A percentile compares a stretch with the other conserved stretches of the same genome.
Evolutionary conservation across 164 flowering plant species (phyloP).

Genomic region (Vitis rotundifolia): DNA sequence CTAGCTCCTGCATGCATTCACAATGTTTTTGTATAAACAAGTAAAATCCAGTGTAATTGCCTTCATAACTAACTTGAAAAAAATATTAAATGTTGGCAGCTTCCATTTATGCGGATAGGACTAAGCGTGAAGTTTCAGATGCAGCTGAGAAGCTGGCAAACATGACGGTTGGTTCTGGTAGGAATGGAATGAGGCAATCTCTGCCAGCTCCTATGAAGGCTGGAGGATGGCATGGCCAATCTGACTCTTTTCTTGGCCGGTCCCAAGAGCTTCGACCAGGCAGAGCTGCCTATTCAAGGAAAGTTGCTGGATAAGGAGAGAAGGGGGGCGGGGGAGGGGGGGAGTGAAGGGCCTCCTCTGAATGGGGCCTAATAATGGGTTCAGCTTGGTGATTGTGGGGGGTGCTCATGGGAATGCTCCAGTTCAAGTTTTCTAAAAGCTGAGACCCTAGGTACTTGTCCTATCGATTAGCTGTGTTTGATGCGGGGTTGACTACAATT

Average conservation of each 20-base stretch:
- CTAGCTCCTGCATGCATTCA: no score
- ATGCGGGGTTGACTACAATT: no score
- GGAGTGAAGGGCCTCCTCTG: no score
- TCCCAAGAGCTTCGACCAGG: slow-evolving; percentile 49
- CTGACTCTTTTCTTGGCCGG: slow-evolving; percentile 43
- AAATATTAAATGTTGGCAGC: slow-evolving; percentile 25
- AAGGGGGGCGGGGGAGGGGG: no score
- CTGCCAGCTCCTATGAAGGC: slow-evolving; percentile 64
- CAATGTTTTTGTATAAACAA: background rate
- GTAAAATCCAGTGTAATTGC: background rate
- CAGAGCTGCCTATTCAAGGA: slow-evolving; percentile 39
- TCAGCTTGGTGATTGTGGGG: no score
- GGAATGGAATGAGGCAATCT: slow-evolving; percentile 29
- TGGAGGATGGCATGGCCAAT: slow-evolving; percentile 60
- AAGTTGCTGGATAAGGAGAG: slow-evolving; percentile 57
- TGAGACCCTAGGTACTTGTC: no score
- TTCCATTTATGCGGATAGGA: slow-evolving; percentile 29
- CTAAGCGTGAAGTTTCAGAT: slow-evolving; percentile 40
- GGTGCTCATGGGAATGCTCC: no score
- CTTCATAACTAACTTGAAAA: background rate
- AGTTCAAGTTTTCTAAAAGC: no score
- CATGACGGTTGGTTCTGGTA: slow-evolving; percentile 45
- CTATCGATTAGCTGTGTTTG: no score
- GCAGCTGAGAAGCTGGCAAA: slow-evolving; percentile 61
- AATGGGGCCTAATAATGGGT: no score